Evolutionary conservation across 2,329 filamentous ascomycete genomes (phyloP).

Genomic region (Emydomyces testavorans): DNA sequence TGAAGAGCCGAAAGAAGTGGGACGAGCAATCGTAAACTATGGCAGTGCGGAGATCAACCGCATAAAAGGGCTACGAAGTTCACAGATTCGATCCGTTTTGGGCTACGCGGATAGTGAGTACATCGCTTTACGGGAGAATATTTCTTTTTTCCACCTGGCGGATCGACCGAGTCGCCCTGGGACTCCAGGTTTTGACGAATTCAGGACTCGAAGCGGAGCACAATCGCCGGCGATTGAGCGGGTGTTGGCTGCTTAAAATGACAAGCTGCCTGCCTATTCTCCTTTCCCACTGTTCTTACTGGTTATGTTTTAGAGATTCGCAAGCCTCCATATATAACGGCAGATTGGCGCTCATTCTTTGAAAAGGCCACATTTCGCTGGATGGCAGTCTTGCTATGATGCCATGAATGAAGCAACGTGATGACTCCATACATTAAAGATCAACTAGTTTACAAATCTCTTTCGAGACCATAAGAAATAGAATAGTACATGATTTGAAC

Average conservation of each 20-base stretch:
- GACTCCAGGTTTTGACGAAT: conserved; percentile 20
- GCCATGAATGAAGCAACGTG: too few species aligned
- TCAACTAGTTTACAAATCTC: not conserved
- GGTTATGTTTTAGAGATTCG: too few species aligned
- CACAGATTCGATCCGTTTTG: conserved; percentile 64
- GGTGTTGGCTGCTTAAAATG: not conserved
- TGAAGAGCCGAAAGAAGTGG: conserved; percentile 56
- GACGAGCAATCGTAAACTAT: conserved; percentile 85
- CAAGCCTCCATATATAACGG: too few species aligned
- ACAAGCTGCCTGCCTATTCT: too few species aligned
- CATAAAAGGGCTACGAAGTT: conserved; percentile 75
- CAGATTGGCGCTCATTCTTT: too few species aligned
- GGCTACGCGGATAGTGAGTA: conserved; percentile 95
- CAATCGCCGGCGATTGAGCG: conserved; percentile 2
- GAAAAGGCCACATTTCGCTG: too few species aligned
- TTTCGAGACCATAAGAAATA: not conserved
- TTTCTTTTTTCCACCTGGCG: conserved; percentile 53
- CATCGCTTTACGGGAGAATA: conserved; percentile 76
- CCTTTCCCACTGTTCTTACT: too few species aligned
- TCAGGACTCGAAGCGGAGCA: conserved; percentile 14
- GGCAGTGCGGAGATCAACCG: conserved; percentile 69
- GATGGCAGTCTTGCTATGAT: too few species aligned
- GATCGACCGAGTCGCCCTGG: conserved; percentile 17
- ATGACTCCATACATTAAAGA: not conserved
- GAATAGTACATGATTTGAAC: not conserved